Evolutionary conservation across 2,329 filamentous ascomycete species (phyloP).

Genomic region (Amauroascus verrucosus): DNA sequence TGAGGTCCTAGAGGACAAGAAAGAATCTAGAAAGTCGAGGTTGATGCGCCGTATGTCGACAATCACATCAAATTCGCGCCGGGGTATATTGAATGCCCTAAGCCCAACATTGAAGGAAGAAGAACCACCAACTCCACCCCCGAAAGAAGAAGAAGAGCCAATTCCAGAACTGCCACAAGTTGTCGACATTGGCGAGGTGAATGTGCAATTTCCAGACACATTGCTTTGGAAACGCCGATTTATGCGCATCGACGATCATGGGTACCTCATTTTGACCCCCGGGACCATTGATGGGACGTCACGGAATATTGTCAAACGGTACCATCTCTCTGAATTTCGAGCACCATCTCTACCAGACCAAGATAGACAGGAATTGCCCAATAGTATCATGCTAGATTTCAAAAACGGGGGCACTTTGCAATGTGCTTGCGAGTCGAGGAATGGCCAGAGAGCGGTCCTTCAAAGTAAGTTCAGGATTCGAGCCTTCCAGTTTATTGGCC

Average conservation of each 20-base stretch:
- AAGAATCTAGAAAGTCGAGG: slow-evolving; percentile 48
- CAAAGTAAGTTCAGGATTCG: slow-evolving; percentile 34
- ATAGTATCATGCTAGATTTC: slow-evolving; percentile 62
- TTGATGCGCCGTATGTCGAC: slow-evolving; percentile 59
- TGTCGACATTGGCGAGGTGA: slow-evolving; percentile 75
- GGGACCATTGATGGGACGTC: slow-evolving; percentile 51
- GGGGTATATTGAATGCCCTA: slow-evolving; percentile 32
- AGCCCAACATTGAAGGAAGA: slow-evolving; percentile 31
- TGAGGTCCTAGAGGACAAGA: slow-evolving; percentile 41
- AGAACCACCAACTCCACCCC: slow-evolving; percentile 21
- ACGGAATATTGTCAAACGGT: slow-evolving; percentile 60
- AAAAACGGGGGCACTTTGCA: slow-evolving; percentile 53
- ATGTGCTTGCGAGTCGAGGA: slow-evolving; percentile 50
- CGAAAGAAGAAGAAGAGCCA: slow-evolving; percentile 5
- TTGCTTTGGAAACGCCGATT: slow-evolving; percentile 91
- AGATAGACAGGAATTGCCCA: slow-evolving; percentile 82
- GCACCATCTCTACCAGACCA: slow-evolving; percentile 74
- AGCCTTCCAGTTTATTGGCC: not conserved
- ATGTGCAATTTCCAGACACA: slow-evolving; percentile 94
- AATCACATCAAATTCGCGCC: slow-evolving; percentile 43
- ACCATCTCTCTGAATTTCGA: slow-evolving; percentile 76
- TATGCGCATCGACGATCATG: slow-evolving; percentile 72
- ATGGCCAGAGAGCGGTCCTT: slow-evolving; percentile 44
- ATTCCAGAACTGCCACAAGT: slow-evolving; percentile 37
- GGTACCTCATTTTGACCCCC: slow-evolving; percentile 69